Percentiles rank a stretch among this genome's conserved stretches.
Conservation (phyloP, 2,329 filamentous ascomycete genomes). For the Apiospora kogelbergensis region DNA sequence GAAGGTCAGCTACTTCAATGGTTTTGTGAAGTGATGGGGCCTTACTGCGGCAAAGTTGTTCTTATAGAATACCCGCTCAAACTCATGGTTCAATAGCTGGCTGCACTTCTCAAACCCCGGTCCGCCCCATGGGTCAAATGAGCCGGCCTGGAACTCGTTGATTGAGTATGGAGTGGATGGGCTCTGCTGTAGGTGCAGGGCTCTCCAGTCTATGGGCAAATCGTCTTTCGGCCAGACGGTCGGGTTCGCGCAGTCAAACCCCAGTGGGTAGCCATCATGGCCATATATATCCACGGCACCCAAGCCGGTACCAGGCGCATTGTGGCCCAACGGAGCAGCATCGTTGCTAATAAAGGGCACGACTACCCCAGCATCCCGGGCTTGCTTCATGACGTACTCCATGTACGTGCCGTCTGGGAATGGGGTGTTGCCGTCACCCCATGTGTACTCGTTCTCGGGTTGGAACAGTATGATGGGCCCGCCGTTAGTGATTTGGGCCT, state of each 20-base stretch:
- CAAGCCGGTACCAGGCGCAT: slow-evolving; percentile 60
- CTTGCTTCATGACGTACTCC: slow-evolving; percentile 68
- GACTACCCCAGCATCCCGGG: slow-evolving; percentile 65
- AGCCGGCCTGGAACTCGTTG: slow-evolving; percentile 64
- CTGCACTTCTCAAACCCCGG: slow-evolving; percentile 67
- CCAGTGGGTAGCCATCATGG: slow-evolving; percentile 43
- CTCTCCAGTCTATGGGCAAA: slow-evolving; percentile 57
- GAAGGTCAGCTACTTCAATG: neutral
- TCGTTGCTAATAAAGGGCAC: slow-evolving; percentile 79
- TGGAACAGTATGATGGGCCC: slow-evolving; percentile 79
- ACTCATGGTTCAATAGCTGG: slow-evolving; percentile 68
- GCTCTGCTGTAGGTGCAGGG: slow-evolving; percentile 58
- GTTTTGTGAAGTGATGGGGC: neutral
- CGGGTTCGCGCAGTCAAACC: slow-evolving; percentile 46
- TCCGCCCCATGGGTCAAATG: slow-evolving; percentile 74
- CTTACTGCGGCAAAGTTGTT: slow-evolving; percentile 60
- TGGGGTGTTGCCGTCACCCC: slow-evolving; percentile 42
- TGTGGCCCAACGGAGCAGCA: slow-evolving; percentile 57
- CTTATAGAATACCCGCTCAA: slow-evolving; percentile 78
- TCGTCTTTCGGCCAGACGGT: slow-evolving; percentile 56
- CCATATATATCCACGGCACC: slow-evolving; percentile 41
- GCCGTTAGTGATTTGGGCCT: slow-evolving; percentile 78
- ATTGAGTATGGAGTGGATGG: slow-evolving; percentile 59
- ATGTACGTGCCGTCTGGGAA: slow-evolving; percentile 71
- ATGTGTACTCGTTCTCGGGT: slow-evolving; percentile 78